Evolutionary conservation across 163 green algal genomes (phyloP), one percentile per base, ranked within the genome.

Genomic region (Scenedesmus sp.): DNA sequence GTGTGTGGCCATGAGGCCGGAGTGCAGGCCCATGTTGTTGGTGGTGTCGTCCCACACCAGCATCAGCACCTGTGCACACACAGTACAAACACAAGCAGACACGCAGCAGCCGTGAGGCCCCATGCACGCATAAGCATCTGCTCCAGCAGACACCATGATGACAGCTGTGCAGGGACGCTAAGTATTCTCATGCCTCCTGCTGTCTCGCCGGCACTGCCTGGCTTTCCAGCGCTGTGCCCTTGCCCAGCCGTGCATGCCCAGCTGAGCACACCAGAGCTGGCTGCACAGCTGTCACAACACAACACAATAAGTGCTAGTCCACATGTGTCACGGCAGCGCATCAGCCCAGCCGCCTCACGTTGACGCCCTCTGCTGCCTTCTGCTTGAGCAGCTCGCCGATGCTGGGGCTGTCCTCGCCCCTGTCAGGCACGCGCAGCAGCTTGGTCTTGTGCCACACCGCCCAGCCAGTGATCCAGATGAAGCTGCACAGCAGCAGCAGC

Each of bases 1-100:
- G 81, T 95, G 84, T 2, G 90, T 93, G 46, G 74, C 77, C 94
- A 96, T 96, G 7, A 96, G 60, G 56, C 94, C 94, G n/a, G 34
- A n/a, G 13, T 70, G 56, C 70, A 94, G 55, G 13, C 93, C 59
- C 1, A 62, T 52, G 73, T 87, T 91, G 91, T 95, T 95, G 56
- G 86, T 92, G 10, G 73, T 86, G 88, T 96, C 94, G 86, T 96
- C 94, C 94, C 94, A 96, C 12, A 96, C 91, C 88, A 95, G 91
- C 88, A 95, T 81, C 84, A 92, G 90, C 92, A 94, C 90, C 81
- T 92, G 34, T 18, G 57, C 59, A 54, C 7, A 4, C n/a, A 82
- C n/a, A 56, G 3, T 18, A 77, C 18, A 64, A 64, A 64, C 59
- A 64, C 9, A 64, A 64, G 59, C 59, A 15, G 59, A 64, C 9